Conservation (phyloP, 1,139 yeast genomes). For the Geotrichum reessii region DNA sequence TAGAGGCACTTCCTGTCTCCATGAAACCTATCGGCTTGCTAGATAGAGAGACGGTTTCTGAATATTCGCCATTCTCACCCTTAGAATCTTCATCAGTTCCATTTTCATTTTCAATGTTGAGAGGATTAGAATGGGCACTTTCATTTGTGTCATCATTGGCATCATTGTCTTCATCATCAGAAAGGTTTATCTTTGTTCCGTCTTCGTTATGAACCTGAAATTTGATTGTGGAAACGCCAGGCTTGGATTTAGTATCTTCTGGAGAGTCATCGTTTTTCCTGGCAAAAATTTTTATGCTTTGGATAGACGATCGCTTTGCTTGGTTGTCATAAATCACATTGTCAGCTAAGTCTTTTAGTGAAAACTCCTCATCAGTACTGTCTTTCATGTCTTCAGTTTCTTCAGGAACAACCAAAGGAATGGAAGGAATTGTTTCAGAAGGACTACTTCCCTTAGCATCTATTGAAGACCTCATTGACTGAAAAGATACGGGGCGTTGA, state of each 20-base stretch:
- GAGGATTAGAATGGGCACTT: background rate
- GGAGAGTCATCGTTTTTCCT: constrained; percentile 1
- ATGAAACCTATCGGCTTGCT: constrained; percentile 9
- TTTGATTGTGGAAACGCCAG: constrained; percentile 2
- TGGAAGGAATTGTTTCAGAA: background rate
- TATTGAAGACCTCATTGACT: background rate
- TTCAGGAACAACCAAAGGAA: background rate
- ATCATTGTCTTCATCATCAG: constrained; percentile 1
- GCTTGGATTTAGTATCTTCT: constrained; percentile 2
- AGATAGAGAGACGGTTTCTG: background rate
- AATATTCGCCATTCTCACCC: background rate
- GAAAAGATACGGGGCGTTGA: constrained; percentile 7
- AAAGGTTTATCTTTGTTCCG: background rate
- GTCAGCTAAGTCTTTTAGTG: constrained; percentile 3
- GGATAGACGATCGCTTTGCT: constrained; percentile 15
- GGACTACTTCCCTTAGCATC: background rate
- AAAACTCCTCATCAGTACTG: background rate
- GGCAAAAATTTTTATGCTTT: constrained; percentile 16
- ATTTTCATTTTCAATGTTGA: background rate
- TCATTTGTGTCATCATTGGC: background rate
- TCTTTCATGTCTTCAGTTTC: background rate
- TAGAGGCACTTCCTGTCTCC: constrained; percentile 23
- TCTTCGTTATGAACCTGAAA: constrained; percentile 4
- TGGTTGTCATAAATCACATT: constrained; percentile 1
- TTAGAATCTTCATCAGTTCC: background rate